Evolutionary conservation across 164 flowering plant species (phyloP).

Genomic region (Tinospora cordifolia): DNA sequence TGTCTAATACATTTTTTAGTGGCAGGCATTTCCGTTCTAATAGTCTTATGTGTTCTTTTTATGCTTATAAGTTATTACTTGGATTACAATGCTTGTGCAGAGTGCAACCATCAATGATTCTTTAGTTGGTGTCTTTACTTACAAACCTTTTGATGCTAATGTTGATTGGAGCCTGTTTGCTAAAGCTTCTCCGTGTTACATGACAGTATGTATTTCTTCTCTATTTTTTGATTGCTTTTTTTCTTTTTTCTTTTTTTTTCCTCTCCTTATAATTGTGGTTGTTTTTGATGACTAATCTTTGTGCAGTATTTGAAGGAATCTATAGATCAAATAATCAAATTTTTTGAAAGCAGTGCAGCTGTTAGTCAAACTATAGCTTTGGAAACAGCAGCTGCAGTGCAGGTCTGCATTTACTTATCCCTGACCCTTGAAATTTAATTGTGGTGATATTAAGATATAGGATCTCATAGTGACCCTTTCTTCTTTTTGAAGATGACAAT

Average conservation of each 20-base stretch:
- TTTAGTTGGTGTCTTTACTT: slow-evolving; percentile 66
- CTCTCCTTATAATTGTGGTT: slow-evolving; percentile 9
- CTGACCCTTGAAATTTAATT: not conserved
- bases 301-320: slow-evolving; percentile 88
- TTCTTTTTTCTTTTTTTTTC: no score
- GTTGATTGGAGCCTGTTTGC: slow-evolving; percentile 93
- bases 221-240: slow-evolving; percentile 5
- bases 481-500: slow-evolving; percentile 61
- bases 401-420: slow-evolving; percentile 38
- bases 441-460: not conserved
- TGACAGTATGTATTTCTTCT: slow-evolving; percentile 55
- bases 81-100: slow-evolving; percentile 34
- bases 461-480: not conserved
- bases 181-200: slow-evolving; percentile 95
- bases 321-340: slow-evolving; percentile 59
- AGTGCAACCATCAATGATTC: slow-evolving; percentile 75
- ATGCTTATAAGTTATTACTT: not conserved
- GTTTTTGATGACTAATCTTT: slow-evolving; percentile 18
- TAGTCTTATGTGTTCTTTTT: not conserved
- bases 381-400: slow-evolving; percentile 97
- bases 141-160: slow-evolving; percentile 80
- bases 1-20: not conserved
- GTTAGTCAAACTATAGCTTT: slow-evolving; percentile 81
- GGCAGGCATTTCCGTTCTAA: not conserved
- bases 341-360: slow-evolving; percentile 67